Evolutionary conservation across 2,329 filamentous ascomycete species (phyloP).

Genomic region (Fonsecaea pugnacius): DNA sequence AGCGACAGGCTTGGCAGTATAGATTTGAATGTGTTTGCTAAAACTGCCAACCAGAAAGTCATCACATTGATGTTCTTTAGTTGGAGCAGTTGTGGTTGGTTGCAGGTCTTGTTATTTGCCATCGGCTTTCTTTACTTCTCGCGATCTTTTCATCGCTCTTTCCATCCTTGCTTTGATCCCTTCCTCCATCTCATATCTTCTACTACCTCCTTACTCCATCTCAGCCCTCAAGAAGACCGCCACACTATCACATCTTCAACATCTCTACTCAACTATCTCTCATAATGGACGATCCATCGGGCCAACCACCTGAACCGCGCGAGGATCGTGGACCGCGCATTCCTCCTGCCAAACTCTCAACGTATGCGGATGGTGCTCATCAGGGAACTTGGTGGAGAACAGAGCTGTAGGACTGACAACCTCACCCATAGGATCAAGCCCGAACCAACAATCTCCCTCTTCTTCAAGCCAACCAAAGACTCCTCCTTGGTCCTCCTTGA

Average conservation of each 20-base stretch:
- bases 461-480: constrained; percentile 26
- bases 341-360: constrained; percentile 29
- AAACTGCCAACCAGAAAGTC: neutral
- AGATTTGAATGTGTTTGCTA: neutral
- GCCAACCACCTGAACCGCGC: constrained; percentile 22
- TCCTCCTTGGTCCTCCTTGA: constrained; percentile 21
- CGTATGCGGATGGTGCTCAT: constrained; percentile 14
- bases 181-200: neutral
- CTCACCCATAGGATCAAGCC: constrained; percentile 22
- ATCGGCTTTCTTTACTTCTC: neutral
- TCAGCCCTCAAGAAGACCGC: neutral
- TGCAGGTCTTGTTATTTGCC: neutral
- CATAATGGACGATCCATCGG: constrained; percentile 25
- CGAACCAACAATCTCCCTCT: constrained; percentile 31
- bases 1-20: neutral
- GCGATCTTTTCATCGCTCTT: neutral
- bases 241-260: neutral
- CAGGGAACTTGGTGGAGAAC: neutral
- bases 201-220: neutral
- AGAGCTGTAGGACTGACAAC: neutral
- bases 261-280: constrained; percentile 1
- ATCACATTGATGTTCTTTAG: neutral
- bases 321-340: constrained; percentile 32
- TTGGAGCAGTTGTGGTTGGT: neutral
- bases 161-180: neutral